phyloP scores from a whole-genome alignment of 2,329 filamentous ascomycete genomes.

The Colletotrichum nymphaeae region DNA sequence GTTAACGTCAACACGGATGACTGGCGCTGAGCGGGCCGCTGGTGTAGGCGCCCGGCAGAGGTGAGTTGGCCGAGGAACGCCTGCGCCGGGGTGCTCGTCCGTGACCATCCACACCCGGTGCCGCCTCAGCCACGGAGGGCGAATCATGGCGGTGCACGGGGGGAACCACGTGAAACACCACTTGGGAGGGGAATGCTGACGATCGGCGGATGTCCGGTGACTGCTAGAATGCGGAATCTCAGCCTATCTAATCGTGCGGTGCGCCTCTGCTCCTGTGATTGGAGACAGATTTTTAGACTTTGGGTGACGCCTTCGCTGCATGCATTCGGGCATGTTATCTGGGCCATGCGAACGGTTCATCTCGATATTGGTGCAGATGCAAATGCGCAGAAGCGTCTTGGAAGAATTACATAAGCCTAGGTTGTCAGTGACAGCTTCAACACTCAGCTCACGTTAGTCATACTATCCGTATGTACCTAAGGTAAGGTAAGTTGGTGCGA shows the following conservation, averaged over 20 bases:
- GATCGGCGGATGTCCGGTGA: slow-evolving; percentile 16
- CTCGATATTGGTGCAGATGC: slow-evolving; percentile 14
- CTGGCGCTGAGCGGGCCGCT: slow-evolving; percentile 10
- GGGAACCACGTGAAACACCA: slow-evolving; percentile 20
- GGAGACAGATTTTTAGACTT: slow-evolving; percentile 2
- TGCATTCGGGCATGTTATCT: slow-evolving; percentile 15
- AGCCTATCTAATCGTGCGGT: neutral
- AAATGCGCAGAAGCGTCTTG: neutral
- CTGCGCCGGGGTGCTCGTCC: neutral
- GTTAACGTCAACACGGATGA: neutral
- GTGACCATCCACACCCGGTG: neutral
- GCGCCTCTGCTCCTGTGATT: neutral
- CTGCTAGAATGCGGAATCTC: neutral
- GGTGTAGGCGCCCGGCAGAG: neutral
- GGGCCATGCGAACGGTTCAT: slow-evolving; percentile 17
- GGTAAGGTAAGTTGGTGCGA: too few species aligned
- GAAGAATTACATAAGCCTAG: slow-evolving; percentile 3
- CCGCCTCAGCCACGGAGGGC: slow-evolving; percentile 18
- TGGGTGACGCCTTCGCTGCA: slow-evolving; percentile 11
- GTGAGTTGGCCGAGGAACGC: slow-evolving; percentile 34
- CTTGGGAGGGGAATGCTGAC: slow-evolving; percentile 4
- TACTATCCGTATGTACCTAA: too few species aligned
- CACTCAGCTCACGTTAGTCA: too few species aligned
- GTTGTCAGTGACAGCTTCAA: neutral
- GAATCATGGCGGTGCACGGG: slow-evolving; percentile 22